Evolutionary conservation across 768 basidiomycete genomes (phyloP), one percentile per base, ranked within the genome.

Genomic region (Suillus clintonianus): DNA sequence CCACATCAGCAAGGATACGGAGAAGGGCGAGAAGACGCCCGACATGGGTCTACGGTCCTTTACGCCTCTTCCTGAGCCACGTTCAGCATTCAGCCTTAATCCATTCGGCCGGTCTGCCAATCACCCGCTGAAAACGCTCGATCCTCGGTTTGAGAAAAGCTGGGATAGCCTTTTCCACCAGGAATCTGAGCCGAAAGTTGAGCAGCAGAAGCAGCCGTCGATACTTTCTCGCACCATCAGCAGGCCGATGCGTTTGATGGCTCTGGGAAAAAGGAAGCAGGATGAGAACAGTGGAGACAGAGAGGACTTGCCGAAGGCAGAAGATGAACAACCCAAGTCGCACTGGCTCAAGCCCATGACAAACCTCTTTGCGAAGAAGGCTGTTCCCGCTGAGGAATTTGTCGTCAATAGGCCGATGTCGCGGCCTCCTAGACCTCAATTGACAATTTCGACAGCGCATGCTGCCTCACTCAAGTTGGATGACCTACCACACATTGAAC

Each of bases 1-100:
- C 61, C 67, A 62, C 62, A 60, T 63, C 57, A 60, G 39, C 57
- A 64, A 65, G 43, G 72, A 73, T 47, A 50, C 73, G 55, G 69
- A 72, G 62, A 71, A 76, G 62, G 71, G 66, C 37, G 48, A 67
- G 24, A 64, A 62, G n/a, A 42, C 59, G 43, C 43, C 39, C 47
- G 67, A 73, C 61, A 64, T 69, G 34, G 73, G 80, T 45, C 66
- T 82, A 19, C 77, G 77, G 17, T 81, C 81, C 27, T 87, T 87
- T 64, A 84, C 83, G 34, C 86, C 85, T 8, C 74, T 85, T 64
- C 82, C 83, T n/a, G 74, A 77, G 47, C 59, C 24, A 78, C 77
- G 42, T 62, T 74, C 72, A 47, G 65, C 71, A 11, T 66, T 71
- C 34, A 72, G 67, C 54, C 65, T 74, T 43, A 77, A 76, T 62